Conservation (phyloP, 2,329 filamentous ascomycete genomes). For the Ceratocystis albifundus region DNA sequence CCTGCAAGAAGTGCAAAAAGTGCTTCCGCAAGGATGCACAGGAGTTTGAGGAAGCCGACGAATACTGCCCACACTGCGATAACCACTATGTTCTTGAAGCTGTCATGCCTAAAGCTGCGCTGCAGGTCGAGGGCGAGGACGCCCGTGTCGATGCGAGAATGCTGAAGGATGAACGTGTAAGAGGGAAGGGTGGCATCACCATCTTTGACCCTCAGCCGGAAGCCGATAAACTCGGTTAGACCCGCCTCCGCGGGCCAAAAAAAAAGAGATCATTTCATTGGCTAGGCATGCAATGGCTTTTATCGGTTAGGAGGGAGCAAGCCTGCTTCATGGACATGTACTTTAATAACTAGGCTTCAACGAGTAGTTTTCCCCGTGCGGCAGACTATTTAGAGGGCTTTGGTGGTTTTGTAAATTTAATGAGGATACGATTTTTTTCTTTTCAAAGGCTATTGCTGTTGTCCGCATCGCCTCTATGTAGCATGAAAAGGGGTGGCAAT, state of each 20-base stretch:
- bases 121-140: slow-evolving; percentile 88
- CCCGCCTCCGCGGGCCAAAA: background rate
- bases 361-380: background rate
- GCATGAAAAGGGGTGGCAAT: background rate
- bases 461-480: too few relatives aligned
- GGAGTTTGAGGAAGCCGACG: slow-evolving; percentile 92
- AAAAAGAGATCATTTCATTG: background rate
- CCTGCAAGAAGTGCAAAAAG: slow-evolving; percentile 98
- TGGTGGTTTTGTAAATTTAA: slow-evolving; percentile 11
- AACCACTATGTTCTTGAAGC: slow-evolving; percentile 97
- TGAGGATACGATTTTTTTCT: slow-evolving; percentile 18
- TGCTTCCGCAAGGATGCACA: slow-evolving; percentile 87
- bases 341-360: background rate
- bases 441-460: too few relatives aligned
- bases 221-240: slow-evolving; percentile 63
- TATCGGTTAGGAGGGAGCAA: background rate
- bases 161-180: slow-evolving; percentile 79
- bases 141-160: slow-evolving; percentile 75
- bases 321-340: background rate
- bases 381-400: background rate
- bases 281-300: background rate
- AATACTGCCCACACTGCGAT: slow-evolving; percentile 98
- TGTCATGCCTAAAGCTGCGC: slow-evolving; percentile 63
- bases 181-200: slow-evolving; percentile 45
- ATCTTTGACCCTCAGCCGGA: slow-evolving; percentile 69